phyloP scores from a whole-genome alignment of 306 rosid species.

The Vigna reflexopilosa region DNA sequence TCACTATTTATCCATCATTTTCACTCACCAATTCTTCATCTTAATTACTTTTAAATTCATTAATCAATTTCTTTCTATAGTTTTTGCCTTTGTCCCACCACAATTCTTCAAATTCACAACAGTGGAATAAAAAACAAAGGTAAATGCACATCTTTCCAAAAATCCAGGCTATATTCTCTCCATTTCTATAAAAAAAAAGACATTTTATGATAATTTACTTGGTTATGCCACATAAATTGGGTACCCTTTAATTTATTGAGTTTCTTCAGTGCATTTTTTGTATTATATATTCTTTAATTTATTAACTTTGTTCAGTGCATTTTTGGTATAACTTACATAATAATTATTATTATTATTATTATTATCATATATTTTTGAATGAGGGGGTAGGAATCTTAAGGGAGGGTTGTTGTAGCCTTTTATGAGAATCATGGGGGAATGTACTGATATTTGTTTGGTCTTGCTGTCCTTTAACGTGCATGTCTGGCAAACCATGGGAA shows the following conservation, averaged over 20 bases:
- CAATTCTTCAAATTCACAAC: constrained; percentile 27
- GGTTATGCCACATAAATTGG: too few species aligned
- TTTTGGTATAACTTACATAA: too few species aligned
- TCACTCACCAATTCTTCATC: constrained; percentile 20
- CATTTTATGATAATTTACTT: too few species aligned
- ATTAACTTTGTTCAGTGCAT: too few species aligned
- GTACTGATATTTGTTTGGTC: neutral
- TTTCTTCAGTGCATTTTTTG: too few species aligned
- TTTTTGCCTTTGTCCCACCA: constrained; percentile 38
- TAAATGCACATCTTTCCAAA: neutral
- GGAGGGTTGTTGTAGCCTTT: neutral
- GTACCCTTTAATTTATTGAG: too few species aligned
- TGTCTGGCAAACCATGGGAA: neutral
- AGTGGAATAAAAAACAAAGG: neutral
- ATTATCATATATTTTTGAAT: too few species aligned
- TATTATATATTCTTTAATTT: too few species aligned
- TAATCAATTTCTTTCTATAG: neutral
- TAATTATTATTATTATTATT: too few species aligned
- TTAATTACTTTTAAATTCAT: constrained; percentile 11
- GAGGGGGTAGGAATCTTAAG: neutral
- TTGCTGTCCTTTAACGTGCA: neutral
- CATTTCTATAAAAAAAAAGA: too few species aligned
- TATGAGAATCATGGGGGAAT: neutral
- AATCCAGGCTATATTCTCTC: neutral
- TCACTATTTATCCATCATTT: constrained; percentile 46